Evolutionary conservation across 2,329 filamentous ascomycete genomes (phyloP).

Genomic region (Ophiocordyceps polyrhachis-furcata): DNA sequence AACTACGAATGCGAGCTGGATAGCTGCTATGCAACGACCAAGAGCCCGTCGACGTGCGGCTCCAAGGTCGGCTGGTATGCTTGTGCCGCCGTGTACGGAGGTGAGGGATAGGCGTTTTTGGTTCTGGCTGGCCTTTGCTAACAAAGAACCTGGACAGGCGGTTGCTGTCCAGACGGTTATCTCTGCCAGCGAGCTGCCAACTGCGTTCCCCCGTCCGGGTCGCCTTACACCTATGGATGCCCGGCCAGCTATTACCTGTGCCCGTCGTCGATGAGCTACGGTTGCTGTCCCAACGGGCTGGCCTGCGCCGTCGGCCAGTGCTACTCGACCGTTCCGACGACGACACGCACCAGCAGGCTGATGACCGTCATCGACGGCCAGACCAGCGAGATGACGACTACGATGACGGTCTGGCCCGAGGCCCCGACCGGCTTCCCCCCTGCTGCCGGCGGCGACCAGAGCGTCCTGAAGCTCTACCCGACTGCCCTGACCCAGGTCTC

Average conservation of each 20-base stretch:
- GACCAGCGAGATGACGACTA: constrained; percentile 20
- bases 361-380: constrained; percentile 25
- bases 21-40: constrained; percentile 28
- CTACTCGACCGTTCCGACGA: constrained; percentile 27
- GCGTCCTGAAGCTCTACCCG: constrained; percentile 24
- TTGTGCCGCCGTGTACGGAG: constrained; percentile 19
- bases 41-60: constrained; percentile 20
- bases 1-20: constrained; percentile 27
- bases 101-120: constrained; percentile 7
- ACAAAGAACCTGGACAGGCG: constrained; percentile 13
- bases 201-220: constrained; percentile 26
- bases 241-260: constrained; percentile 27
- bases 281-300: constrained; percentile 32
- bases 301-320: constrained; percentile 29
- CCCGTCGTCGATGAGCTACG: constrained; percentile 28
- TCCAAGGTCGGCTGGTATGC: constrained; percentile 17
- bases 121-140: not conserved
- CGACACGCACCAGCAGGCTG: constrained; percentile 20
- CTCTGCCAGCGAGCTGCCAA: constrained; percentile 18
- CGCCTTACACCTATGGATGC: constrained; percentile 21
- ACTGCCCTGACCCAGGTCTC: constrained; percentile 21
- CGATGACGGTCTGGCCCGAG: constrained; percentile 19
- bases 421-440: constrained; percentile 12
- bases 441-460: constrained; percentile 11
- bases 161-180: constrained; percentile 26